Base-by-base conservation (phyloP, 1,284 basidiomycete species). In the Afroboletus lepidellus region DNA sequence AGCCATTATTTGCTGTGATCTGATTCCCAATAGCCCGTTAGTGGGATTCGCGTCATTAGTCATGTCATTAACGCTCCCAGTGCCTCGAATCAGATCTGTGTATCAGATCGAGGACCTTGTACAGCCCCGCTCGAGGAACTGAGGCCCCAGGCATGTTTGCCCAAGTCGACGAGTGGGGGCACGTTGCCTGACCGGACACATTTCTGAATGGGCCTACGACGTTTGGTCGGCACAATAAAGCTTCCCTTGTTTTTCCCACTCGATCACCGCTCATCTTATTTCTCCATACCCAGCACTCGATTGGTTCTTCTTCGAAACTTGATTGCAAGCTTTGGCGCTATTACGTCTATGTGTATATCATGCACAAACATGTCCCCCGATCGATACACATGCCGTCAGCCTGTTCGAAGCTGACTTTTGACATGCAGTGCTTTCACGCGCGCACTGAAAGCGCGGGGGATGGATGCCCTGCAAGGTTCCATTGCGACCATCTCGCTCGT, bases 31-130 rank as follows among this genome's bases (percentile, higher is more conserved):
- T 42, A 56, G 62, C 53, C 50, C 47, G 24, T 42, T 53, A 73
- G 69, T 70, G 78, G 80, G 33, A 84, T 85, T 69, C 74, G 75
- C 51, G 72, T 72, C 25, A 71, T 85, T 16, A 80, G 82, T 44
- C 75, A 77, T 58, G 71, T 76, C 67, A 80, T 85, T 66, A 85
- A 87, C 60, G 80, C 82, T 3, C 77, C 78, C 57, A 81, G 80
- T 20, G 79, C 84, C 7, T 82, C 78, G 0, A 80, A 77, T 76
- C 76, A 13, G 77, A 81, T 56, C 62, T 85, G 50, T 85, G 80
- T 62, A 76, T 77, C 33, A 71, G 74, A 24, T 78, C 77, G 33
- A 75, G 83, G 48, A 76, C 75, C 16, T 65, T 85, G 3, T 83
- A 85, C 59, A 78, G 77, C 38, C 72, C 84, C 16, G 77, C 82